Percentiles rank a stretch among this genome's conserved stretches.
Evolutionary conservation across 1,284 basidiomycete species (phyloP).

Genomic region (Neonothopanus nambi): DNA sequence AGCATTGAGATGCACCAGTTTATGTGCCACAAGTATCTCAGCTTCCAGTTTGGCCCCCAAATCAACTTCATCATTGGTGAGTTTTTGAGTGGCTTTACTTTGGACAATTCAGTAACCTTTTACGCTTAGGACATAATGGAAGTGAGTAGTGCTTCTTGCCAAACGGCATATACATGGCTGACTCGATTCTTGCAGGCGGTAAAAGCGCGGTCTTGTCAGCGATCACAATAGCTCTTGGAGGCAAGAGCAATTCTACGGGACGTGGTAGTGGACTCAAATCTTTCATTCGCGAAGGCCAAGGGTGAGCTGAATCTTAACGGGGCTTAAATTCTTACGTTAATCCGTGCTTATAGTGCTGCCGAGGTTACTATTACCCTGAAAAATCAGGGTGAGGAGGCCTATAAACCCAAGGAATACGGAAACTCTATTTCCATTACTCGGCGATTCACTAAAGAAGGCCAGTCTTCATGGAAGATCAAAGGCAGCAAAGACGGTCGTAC

Average conservation of each 20-base stretch:
- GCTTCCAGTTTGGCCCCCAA: constrained; percentile 83
- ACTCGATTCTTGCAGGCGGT: constrained; percentile 57
- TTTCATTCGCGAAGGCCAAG: constrained; percentile 85
- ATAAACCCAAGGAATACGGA: constrained; percentile 80
- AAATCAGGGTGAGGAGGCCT: constrained; percentile 91
- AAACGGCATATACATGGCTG: neutral
- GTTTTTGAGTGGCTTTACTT: constrained; percentile 24
- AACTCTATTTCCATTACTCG: constrained; percentile 86
- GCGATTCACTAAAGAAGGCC: constrained; percentile 74
- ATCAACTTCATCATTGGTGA: constrained; percentile 97
- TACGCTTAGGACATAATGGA: constrained; percentile 68
- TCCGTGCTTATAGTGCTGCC: constrained; percentile 47
- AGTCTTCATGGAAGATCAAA: constrained; percentile 84
- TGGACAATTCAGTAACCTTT: neutral
- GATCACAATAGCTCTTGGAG: constrained; percentile 91
- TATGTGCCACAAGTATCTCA: constrained; percentile 92
- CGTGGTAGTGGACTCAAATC: constrained; percentile 86
- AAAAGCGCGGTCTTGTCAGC: constrained; percentile 96
- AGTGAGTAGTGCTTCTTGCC: constrained; percentile 44
- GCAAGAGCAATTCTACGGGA: constrained; percentile 88
- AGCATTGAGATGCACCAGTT: constrained; percentile 88
- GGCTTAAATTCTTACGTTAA: neutral
- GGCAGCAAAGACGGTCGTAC: constrained; percentile 60
- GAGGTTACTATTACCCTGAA: constrained; percentile 82
- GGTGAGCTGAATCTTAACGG: constrained; percentile 45